Percentiles rank a stretch among this genome's conserved stretches.
These are phyloP conservation scores for Avena sativa DNA, from an alignment of 176 grass and related monocot genomes.

Conservation along the genomic window DNA sequence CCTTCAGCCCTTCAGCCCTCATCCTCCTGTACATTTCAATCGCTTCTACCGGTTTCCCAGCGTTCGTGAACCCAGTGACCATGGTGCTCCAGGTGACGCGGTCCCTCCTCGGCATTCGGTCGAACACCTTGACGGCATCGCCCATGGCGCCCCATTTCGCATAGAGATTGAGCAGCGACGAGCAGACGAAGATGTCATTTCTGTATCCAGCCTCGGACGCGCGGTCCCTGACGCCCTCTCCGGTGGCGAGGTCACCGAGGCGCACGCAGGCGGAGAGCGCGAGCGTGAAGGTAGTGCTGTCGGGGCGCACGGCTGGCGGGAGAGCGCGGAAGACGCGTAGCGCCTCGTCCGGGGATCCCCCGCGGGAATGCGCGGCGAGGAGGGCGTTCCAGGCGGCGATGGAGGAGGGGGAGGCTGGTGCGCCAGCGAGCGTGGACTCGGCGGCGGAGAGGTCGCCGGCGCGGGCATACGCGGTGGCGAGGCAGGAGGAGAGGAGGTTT, in stretches of 20 bases:
- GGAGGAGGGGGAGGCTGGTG: conserved; percentile 12
- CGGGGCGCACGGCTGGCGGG: conserved; percentile 40
- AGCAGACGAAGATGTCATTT: conserved; percentile 66
- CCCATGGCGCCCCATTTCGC: conserved; percentile 57
- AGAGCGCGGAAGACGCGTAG: conserved; percentile 64
- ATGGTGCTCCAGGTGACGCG: conserved; percentile 70
- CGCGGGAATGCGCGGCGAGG: conserved; percentile 56
- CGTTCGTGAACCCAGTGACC: conserved; percentile 56
- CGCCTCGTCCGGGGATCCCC: conserved; percentile 5
- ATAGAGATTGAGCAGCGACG: conserved; percentile 59
- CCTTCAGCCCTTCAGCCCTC: conserved; percentile 39
- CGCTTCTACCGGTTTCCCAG: conserved; percentile 44
- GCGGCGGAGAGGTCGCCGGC: conserved; percentile 52
- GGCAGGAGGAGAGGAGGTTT: conserved; percentile 5
- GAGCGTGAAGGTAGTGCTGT: conserved; percentile 78
- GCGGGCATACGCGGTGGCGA: conserved; percentile 61
- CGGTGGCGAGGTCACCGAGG: conserved; percentile 47
- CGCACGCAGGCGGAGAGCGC: conserved; percentile 64
- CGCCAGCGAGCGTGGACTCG: conserved; percentile 42
- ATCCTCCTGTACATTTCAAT: conserved; percentile 60
- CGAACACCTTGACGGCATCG: conserved; percentile 55
- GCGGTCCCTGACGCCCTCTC: conserved; percentile 42
- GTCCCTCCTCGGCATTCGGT: conserved; percentile 63
- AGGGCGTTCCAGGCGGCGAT: conserved; percentile 64
- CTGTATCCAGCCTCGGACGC: conserved; percentile 43